Base-by-base conservation (phyloP, 2,329 filamentous ascomycete species). In the Xylariaceae sp. region DNA sequence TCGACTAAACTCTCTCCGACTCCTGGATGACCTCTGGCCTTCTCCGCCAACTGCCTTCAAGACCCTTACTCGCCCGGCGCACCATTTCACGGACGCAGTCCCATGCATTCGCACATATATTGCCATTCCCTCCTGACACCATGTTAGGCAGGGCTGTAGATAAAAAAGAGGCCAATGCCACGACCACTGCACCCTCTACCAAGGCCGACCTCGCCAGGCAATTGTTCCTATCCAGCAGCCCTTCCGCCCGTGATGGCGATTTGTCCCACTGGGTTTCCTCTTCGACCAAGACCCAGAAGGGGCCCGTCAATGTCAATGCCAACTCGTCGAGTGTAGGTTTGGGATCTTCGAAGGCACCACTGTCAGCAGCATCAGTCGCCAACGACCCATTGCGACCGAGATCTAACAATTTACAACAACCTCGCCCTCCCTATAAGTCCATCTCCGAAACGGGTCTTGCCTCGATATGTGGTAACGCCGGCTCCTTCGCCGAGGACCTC, bases 201-300 rank as follows among this genome's bases (percentile, higher is more conserved):
- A 69, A 72, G 48, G 61, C 67, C 7, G 62, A 69, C 46, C 68
- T 82, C 43, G 71, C 76, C 3, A 84, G 85, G 68, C 77, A 82
- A 54, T 73, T 82, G 16, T 83, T 86, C 60, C 78, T 82, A 3
- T 85, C 84, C 1, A 86, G 81, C 70, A 85, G 79, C 62, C 80
- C 81, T 43, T 68, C 74, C 21, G 66, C 70, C 16, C 72, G 70
- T 5, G 75, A 78, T 68, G 72, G 72, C 40, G 80, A 79, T 56
- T 81, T 86, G 61, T 71, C 79, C 52, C 77, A 82, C 45, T 78
- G 63, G 65, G 57, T 59, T 26, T 60, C 83, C n/a, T n/a, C n/a
- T n/a, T n/a, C n/a, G n/a, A n/a, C n/a, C n/a, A n/a, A n/a, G n/a
- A n/a, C n/a, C 62, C 79, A 77, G 58, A 81, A 77, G 62, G 68